Evolutionary conservation across 768 basidiomycete genomes (phyloP).

Genomic region (Calocybe gangraenosa): DNA sequence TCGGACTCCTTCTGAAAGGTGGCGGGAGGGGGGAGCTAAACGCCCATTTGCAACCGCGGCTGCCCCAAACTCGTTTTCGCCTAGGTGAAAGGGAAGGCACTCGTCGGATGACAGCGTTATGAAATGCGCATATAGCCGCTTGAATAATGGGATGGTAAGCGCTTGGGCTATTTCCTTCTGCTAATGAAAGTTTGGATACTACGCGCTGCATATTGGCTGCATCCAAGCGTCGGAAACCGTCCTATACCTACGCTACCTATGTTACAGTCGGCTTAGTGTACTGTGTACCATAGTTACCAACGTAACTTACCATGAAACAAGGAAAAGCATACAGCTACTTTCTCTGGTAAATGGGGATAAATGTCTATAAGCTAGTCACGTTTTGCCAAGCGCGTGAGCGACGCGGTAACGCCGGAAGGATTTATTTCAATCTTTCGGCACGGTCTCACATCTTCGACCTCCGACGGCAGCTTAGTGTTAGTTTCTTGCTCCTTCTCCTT

Average conservation of each 20-base stretch:
- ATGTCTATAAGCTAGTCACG: conserved; percentile 49
- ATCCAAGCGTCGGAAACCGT: background rate
- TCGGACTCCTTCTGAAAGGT: conserved; percentile 55
- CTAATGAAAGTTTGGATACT: conserved; percentile 30
- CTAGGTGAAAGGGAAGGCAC: conserved; percentile 59
- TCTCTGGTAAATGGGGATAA: no score
- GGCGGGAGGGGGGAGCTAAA: conserved; percentile 16
- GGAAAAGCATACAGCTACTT: no score
- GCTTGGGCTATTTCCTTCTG: conserved; percentile 6
- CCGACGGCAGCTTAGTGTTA: no score
- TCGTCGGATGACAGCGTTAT: conserved; percentile 51
- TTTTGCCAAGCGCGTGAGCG: conserved; percentile 67
- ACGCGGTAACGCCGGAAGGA: conserved; percentile 63
- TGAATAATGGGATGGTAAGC: conserved; percentile 54
- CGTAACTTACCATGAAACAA: conserved; percentile 29
- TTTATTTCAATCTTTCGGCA: conserved; percentile 63
- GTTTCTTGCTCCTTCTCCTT: conserved; percentile 13
- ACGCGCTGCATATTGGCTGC: conserved; percentile 33
- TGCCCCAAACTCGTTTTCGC: conserved; percentile 71
- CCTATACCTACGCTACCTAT: background rate
- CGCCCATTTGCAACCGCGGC: conserved; percentile 28
- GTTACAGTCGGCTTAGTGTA: conserved; percentile 28
- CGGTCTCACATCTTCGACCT: conserved; percentile 52
- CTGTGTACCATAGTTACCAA: conserved; percentile 66
- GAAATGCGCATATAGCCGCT: conserved; percentile 63